Percentiles rank a stretch among this genome's conserved stretches.
These are phyloP conservation scores for Septoria petroselini DNA, from an alignment of 2,329 filamentous ascomycete species.

Conservation along the genomic window DNA sequence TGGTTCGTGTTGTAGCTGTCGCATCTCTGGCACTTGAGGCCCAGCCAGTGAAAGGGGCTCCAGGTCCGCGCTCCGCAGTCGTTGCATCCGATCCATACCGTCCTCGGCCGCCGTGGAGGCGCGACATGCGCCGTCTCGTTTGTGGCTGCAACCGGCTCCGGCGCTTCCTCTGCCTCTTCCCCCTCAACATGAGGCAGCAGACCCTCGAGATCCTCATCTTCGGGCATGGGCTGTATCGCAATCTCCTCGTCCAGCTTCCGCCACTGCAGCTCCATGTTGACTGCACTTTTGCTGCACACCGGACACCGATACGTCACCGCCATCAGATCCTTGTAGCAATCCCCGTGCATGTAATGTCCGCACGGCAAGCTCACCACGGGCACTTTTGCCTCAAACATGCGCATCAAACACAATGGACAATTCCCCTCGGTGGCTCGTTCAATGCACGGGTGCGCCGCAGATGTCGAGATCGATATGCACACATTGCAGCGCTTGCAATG, in stretches of 20 bases:
- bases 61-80: slow-evolving; percentile 87
- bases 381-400: slow-evolving; percentile 87
- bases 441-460: slow-evolving; percentile 85
- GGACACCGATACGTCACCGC: slow-evolving; percentile 91
- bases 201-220: slow-evolving; percentile 36
- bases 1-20: slow-evolving; percentile 54
- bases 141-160: slow-evolving; percentile 33
- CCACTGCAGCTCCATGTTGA: slow-evolving; percentile 96
- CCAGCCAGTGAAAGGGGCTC: slow-evolving; percentile 90
- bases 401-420: slow-evolving; percentile 94
- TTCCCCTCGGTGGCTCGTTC: slow-evolving; percentile 92
- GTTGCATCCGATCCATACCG: slow-evolving; percentile 85
- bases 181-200: slow-evolving; percentile 29
- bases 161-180: slow-evolving; percentile 10
- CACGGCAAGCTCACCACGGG: slow-evolving; percentile 92
- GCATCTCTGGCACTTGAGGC: slow-evolving; percentile 73
- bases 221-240: slow-evolving; percentile 84
- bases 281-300: slow-evolving; percentile 92
- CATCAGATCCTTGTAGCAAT: slow-evolving; percentile 85
- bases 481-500: slow-evolving; percentile 98
- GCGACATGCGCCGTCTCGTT: neutral
- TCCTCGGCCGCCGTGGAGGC: slow-evolving; percentile 28
- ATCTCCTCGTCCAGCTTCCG: slow-evolving; percentile 86
- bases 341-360: slow-evolving; percentile 90
- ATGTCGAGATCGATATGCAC: slow-evolving; percentile 85